Evolutionary conservation across 192 early-diverging fungal species (phyloP).

Genomic region (Coemansia sp.): DNA sequence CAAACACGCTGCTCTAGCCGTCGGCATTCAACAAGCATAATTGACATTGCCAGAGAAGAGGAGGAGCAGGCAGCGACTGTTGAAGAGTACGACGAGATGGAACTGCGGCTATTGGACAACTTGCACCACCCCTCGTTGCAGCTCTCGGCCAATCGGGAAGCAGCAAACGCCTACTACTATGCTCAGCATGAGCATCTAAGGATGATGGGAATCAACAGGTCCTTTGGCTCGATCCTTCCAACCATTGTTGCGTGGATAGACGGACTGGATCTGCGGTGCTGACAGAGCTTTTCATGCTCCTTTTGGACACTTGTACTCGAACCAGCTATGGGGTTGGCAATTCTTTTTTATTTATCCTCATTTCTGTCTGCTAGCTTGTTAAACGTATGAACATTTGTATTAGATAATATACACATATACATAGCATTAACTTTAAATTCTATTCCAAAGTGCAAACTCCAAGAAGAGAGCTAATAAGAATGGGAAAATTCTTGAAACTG

Average conservation of each 20-base stretch:
- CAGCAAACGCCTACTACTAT: not conserved
- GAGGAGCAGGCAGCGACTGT: not conserved
- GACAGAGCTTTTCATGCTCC: not conserved
- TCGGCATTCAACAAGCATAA: not conserved
- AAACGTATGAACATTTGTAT: not conserved
- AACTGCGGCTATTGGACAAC: not conserved
- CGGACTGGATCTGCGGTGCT: slow-evolving; percentile 39
- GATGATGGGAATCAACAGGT: slow-evolving; percentile 20
- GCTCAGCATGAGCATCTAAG: not conserved
- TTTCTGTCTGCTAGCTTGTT: not conserved
- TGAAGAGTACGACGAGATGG: not conserved
- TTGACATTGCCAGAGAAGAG: not conserved
- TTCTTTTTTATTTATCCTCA: no score
- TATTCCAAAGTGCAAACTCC: not conserved
- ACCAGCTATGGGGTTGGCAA: not conserved
- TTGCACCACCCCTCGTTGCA: not conserved
- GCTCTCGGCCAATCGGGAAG: not conserved
- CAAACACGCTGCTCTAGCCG: not conserved
- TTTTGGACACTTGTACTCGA: not conserved
- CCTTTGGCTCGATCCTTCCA: slow-evolving; percentile 12
- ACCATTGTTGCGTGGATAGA: slow-evolving; percentile 44
- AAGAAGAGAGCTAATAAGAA: not conserved
- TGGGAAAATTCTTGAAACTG: not conserved
- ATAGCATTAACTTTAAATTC: not conserved
- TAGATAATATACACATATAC: not conserved